Conservation (phyloP, 345 rosid genomes). For the Excoecaria agallocha region DNA sequence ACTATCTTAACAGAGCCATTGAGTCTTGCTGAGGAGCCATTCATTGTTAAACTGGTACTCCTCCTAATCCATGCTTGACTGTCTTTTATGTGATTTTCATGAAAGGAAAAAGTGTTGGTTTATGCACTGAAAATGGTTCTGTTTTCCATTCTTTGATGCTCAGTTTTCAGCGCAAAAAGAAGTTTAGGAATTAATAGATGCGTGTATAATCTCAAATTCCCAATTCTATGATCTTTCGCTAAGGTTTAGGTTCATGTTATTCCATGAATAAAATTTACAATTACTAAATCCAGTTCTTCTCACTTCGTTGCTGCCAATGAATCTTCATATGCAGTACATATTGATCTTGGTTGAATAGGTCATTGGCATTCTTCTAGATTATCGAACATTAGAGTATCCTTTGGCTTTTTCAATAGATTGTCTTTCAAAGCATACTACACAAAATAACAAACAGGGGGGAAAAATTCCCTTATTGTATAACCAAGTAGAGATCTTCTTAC, state of each 20-base stretch:
- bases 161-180: neutral
- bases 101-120: neutral
- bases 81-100: neutral
- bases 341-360: neutral
- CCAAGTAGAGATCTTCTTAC: too few relatives aligned
- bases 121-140: neutral
- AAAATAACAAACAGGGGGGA: too few relatives aligned
- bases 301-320: neutral
- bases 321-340: neutral
- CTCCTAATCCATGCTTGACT: slow-evolving; percentile 6
- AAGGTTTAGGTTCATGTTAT: neutral
- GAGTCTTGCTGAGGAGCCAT: slow-evolving; percentile 78
- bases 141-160: neutral
- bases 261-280: neutral
- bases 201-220: neutral
- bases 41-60: slow-evolving; percentile 85
- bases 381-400: neutral
- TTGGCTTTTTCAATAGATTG: neutral
- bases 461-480: too few relatives aligned
- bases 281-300: neutral
- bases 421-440: neutral
- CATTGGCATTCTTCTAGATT: neutral
- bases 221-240: neutral
- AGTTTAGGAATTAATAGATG: neutral
- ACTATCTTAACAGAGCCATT: slow-evolving; percentile 79